Evolutionary conservation across 2,329 filamentous ascomycete species (phyloP).

Genomic region (Phyllosticta ampelicida): DNA sequence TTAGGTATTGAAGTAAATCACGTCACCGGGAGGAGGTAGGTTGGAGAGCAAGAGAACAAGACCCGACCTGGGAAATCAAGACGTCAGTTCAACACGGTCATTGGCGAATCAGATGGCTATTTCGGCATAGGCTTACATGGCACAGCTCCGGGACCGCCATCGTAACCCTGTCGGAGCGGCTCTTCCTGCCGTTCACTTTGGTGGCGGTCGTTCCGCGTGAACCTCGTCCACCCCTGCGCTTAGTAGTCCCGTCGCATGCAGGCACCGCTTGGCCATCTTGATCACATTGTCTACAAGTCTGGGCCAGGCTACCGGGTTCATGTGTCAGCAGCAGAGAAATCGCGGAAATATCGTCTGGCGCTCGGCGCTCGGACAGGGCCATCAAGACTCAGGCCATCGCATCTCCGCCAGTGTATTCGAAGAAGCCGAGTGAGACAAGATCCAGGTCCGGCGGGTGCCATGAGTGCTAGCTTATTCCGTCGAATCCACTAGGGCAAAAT

Average conservation of each 20-base stretch:
- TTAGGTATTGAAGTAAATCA: background rate
- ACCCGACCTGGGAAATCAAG: background rate
- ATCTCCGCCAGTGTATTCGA: background rate
- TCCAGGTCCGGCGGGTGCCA: background rate
- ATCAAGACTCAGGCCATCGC: background rate
- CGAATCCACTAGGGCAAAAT: background rate
- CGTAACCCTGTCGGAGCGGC: background rate
- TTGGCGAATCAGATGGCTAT: background rate
- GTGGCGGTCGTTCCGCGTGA: background rate
- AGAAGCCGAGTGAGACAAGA: background rate
- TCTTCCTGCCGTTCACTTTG: background rate
- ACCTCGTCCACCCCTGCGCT: background rate
- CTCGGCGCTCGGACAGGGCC: background rate
- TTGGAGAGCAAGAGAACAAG: background rate
- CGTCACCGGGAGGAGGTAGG: background rate
- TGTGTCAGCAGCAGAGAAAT: background rate
- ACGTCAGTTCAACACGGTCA: background rate
- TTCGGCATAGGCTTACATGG: background rate
- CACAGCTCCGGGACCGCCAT: background rate
- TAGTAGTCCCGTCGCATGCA: background rate
- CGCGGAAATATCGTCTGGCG: background rate
- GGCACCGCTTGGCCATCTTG: background rate
- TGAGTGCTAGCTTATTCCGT: background rate
- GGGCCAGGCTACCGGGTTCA: background rate
- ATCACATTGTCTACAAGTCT: background rate